Conservation (phyloP, 2,329 filamentous ascomycete species). For the Teratosphaeria destructans region DNA sequence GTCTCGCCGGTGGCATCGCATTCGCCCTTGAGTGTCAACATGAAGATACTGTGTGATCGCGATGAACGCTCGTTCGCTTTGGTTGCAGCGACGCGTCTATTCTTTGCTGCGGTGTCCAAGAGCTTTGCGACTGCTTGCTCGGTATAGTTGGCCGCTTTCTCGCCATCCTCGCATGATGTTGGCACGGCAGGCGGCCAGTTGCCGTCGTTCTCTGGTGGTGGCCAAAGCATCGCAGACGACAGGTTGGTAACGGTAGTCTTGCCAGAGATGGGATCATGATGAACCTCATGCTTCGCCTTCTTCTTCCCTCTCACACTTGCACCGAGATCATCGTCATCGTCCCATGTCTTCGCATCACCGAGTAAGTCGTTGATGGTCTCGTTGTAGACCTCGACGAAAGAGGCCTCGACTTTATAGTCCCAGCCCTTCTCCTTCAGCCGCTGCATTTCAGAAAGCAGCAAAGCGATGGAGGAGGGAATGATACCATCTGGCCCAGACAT, state of each 20-base stretch:
- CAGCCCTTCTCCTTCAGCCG: slow-evolving; percentile 82
- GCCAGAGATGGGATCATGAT: slow-evolving; percentile 72
- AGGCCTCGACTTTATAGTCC: slow-evolving; percentile 88
- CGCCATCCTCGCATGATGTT: not conserved
- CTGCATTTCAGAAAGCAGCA: slow-evolving; percentile 84
- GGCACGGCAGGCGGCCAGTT: slow-evolving; percentile 17
- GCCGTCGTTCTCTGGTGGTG: slow-evolving; percentile 59
- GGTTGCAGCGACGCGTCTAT: slow-evolving; percentile 89
- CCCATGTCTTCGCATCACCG: slow-evolving; percentile 57
- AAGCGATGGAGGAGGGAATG: slow-evolving; percentile 84
- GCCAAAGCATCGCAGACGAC: slow-evolving; percentile 65
- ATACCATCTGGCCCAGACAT: slow-evolving; percentile 90
- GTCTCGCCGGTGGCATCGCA: slow-evolving; percentile 70
- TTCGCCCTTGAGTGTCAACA: slow-evolving; percentile 57
- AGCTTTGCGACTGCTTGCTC: slow-evolving; percentile 19
- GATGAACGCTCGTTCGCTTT: slow-evolving; percentile 93
- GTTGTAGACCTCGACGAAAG: slow-evolving; percentile 96
- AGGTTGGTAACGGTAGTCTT: slow-evolving; percentile 75
- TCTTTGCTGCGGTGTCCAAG: slow-evolving; percentile 67
- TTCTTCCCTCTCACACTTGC: slow-evolving; percentile 17
- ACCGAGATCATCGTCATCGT: slow-evolving; percentile 27
- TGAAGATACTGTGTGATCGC: slow-evolving; percentile 91
- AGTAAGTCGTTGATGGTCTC: slow-evolving; percentile 91
- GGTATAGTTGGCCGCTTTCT: slow-evolving; percentile 13
- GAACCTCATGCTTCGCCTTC: slow-evolving; percentile 79